Evolutionary conservation across 257 asterid genomes (phyloP).

Genomic region (Nicotiana tomentosiformis): DNA sequence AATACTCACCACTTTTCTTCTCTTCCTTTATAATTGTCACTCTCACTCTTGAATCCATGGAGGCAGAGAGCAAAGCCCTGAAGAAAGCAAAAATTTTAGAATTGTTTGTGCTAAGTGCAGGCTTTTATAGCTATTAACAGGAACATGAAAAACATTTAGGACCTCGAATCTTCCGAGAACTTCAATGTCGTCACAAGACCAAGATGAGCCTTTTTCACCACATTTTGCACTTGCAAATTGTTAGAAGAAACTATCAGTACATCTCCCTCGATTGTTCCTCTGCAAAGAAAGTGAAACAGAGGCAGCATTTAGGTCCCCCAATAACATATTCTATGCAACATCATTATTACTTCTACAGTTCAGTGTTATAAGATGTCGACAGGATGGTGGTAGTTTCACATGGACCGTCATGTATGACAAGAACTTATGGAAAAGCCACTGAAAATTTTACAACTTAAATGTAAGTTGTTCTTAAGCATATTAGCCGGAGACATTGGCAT

Average conservation of each 20-base stretch:
- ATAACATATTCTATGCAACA: not conserved
- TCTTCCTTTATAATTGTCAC: slow-evolving; percentile 53
- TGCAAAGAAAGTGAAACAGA: slow-evolving; percentile 35
- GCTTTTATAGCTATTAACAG: slow-evolving; percentile 7
- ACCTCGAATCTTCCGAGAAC: slow-evolving; percentile 90
- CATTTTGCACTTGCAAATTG: slow-evolving; percentile 45
- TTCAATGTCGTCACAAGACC: slow-evolving; percentile 75
- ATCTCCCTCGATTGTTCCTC: slow-evolving; percentile 87
- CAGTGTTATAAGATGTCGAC: not conserved
- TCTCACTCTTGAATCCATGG: slow-evolving; percentile 83
- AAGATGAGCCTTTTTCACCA: slow-evolving; percentile 79
- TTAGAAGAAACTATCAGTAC: slow-evolving; percentile 44
- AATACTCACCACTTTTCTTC: slow-evolving; percentile 46
- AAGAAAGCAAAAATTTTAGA: slow-evolving; percentile 9
- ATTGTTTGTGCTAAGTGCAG: slow-evolving; percentile 6
- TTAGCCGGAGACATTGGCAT: not conserved
- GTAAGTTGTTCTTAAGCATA: not conserved
- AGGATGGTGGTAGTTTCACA: not conserved
- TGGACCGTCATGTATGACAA: not conserved
- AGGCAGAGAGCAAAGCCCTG: slow-evolving; percentile 78
- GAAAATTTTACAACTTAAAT: not conserved
- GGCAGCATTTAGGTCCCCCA: not conserved
- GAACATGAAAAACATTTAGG: slow-evolving; percentile 4
- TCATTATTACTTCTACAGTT: not conserved
- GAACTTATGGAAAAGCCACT: not conserved